These are phyloP conservation scores for Oehlia diaphana DNA, from an alignment of 192 early-diverging fungal genomes.

Conservation along the genomic window DNA sequence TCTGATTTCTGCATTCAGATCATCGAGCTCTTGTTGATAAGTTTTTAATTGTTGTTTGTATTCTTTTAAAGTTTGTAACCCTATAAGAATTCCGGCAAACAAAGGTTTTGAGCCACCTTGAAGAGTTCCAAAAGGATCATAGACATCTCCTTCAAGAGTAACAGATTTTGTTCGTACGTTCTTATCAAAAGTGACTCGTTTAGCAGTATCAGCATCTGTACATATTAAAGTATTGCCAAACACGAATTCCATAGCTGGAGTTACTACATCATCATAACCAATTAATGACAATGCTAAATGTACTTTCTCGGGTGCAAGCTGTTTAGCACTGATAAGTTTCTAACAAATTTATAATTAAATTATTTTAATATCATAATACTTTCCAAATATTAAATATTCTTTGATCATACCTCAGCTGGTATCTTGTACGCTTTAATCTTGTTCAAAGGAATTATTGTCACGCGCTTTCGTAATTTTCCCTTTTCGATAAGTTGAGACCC, in stretches of 20 bases:
- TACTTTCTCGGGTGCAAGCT: slow-evolving; percentile 83
- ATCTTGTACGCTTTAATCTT: slow-evolving; percentile 72
- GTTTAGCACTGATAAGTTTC: slow-evolving; percentile 71
- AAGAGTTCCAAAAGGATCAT: slow-evolving; percentile 92
- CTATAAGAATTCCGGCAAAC: slow-evolving; percentile 69
- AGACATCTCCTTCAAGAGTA: slow-evolving; percentile 95
- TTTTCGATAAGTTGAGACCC: slow-evolving; percentile 79
- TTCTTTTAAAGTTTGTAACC: slow-evolving; percentile 73
- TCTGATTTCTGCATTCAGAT: slow-evolving; percentile 56
- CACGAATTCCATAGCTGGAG: slow-evolving; percentile 85
- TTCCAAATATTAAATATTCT: not conserved
- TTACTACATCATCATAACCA: slow-evolving; percentile 77
- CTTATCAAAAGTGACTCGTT: slow-evolving; percentile 86
- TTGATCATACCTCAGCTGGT: slow-evolving; percentile 46
- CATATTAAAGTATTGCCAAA: slow-evolving; percentile 94
- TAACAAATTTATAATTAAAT: slow-evolving; percentile 39
- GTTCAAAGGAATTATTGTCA: slow-evolving; percentile 96
- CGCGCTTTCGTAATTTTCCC: slow-evolving; percentile 73
- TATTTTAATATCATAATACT: not conserved
- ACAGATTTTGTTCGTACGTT: slow-evolving; percentile 84
- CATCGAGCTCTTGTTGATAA: slow-evolving; percentile 50
- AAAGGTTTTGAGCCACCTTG: slow-evolving; percentile 86
- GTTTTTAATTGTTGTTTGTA: slow-evolving; percentile 53
- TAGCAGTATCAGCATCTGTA: slow-evolving; percentile 79
- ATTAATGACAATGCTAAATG: slow-evolving; percentile 86